A percentile compares a stretch with the other conserved stretches of the same genome.
phyloP scores from a whole-genome alignment of 495 filamentous ascomycete species.

The Tuber indicum region DNA sequence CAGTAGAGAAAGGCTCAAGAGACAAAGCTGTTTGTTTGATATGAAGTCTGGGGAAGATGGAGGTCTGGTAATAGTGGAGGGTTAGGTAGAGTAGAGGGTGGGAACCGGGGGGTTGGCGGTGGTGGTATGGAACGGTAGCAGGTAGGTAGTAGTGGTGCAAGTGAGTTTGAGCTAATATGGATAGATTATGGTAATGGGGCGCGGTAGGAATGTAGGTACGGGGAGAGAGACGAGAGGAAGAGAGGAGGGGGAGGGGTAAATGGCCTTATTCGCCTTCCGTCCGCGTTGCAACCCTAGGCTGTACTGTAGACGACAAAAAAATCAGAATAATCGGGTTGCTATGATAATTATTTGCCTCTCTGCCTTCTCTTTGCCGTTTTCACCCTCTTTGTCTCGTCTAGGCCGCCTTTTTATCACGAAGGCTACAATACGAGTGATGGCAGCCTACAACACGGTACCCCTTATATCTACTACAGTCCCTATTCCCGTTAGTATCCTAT shows the following conservation, averaged over 20 bases:
- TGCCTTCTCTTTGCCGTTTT: background rate
- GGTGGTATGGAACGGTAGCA: background rate
- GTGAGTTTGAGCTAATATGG: background rate
- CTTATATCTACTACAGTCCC: background rate
- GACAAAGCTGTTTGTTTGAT: background rate
- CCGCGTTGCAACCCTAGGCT: background rate
- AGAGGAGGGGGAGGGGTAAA: constrained; percentile 38
- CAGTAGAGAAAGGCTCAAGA: background rate
- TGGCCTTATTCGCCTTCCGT: background rate
- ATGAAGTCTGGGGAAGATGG: background rate
- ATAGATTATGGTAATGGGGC: constrained; percentile 17
- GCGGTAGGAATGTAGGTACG: constrained; percentile 34
- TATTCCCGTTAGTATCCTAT: background rate
- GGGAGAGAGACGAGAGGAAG: constrained; percentile 15
- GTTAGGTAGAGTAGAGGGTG: background rate
- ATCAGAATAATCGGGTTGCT: background rate
- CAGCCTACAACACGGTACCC: background rate
- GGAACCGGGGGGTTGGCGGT: background rate
- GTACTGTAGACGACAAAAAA: background rate
- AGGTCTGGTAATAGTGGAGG: background rate
- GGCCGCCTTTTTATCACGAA: background rate
- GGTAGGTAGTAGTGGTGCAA: background rate
- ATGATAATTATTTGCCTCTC: background rate
- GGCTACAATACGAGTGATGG: background rate
- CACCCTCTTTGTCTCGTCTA: background rate